A percentile compares a stretch with the other conserved stretches of the same genome.
Conservation (phyloP, 148 eudicot species). For the Vaccinium corymbosum region DNA sequence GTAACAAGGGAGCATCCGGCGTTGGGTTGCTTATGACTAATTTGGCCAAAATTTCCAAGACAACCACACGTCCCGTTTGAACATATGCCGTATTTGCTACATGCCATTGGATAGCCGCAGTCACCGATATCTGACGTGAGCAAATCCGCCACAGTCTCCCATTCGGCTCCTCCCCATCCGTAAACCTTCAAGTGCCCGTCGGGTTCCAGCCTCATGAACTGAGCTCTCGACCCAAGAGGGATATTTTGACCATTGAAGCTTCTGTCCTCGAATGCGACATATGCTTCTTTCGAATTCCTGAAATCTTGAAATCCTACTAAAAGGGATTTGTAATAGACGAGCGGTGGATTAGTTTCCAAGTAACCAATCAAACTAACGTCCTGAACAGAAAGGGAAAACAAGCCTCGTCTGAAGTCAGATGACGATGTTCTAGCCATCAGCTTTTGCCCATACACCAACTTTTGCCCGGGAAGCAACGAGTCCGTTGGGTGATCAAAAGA, state of each 20-base stretch:
- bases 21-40: constrained; percentile 15
- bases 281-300: background rate
- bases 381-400: background rate
- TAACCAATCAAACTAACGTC: background rate
- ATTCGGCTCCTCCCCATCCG: constrained; percentile 19
- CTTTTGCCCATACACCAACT: constrained; percentile 18
- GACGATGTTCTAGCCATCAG: constrained; percentile 22
- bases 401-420: constrained; percentile 15
- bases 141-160: constrained; percentile 20
- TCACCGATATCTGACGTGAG: constrained; percentile 9
- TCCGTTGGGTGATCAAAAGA: constrained; percentile 41
- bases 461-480: constrained; percentile 31
- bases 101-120: constrained; percentile 28
- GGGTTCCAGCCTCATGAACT: constrained; percentile 22
- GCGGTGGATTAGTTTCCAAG: constrained; percentile 12
- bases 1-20: constrained; percentile 27
- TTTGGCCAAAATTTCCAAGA: constrained; percentile 17
- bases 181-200: constrained; percentile 34
- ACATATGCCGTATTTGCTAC: constrained; percentile 28
- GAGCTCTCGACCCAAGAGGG: constrained; percentile 17
- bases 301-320: background rate
- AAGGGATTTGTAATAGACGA: background rate
- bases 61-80: constrained; percentile 27
- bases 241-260: background rate
- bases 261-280: constrained; percentile 2